These are phyloP conservation scores for Coprinopsis cinerea DNA, from an alignment of 768 basidiomycete genomes.

Conservation along the genomic window DNA sequence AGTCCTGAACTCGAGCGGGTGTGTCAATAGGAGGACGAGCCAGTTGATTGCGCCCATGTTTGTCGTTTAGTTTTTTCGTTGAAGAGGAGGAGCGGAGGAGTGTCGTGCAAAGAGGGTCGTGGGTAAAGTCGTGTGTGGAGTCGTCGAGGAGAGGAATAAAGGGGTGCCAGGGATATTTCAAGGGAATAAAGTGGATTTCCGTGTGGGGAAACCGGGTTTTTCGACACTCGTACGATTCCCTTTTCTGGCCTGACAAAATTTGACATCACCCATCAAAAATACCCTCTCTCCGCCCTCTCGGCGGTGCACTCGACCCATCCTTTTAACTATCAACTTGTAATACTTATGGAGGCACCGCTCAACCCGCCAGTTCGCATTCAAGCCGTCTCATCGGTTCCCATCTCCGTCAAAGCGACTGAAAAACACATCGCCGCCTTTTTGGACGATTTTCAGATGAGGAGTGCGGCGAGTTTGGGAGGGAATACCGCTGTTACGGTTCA, in stretches of 20 bases:
- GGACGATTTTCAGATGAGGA: conserved; percentile 42
- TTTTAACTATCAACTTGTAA: conserved; percentile 5
- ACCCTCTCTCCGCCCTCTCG: neutral
- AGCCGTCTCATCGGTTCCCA: conserved; percentile 25
- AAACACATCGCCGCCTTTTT: conserved; percentile 41
- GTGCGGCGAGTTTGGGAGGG: conserved; percentile 41
- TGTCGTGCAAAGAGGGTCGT: neutral
- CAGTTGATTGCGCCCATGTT: conserved; percentile 54
- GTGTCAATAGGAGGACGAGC: conserved; percentile 65
- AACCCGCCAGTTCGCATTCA: conserved; percentile 44
- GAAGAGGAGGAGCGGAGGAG: neutral
- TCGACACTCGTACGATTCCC: conserved; percentile 15
- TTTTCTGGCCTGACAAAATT: neutral
- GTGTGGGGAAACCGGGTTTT: conserved; percentile 3
- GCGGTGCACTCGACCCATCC: neutral
- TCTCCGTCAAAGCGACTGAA: conserved; percentile 37
- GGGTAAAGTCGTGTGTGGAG: neutral
- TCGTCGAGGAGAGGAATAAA: neutral
- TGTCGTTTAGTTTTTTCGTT: neutral
- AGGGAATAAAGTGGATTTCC: neutral
- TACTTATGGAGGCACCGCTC: conserved; percentile 41
- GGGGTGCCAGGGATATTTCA: neutral
- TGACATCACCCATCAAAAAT: neutral
- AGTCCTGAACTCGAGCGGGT: conserved; percentile 78
- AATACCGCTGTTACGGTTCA: conserved; percentile 55